phyloP scores from a whole-genome alignment of 2,329 filamentous ascomycete species.

The Diaporthe velutina region DNA sequence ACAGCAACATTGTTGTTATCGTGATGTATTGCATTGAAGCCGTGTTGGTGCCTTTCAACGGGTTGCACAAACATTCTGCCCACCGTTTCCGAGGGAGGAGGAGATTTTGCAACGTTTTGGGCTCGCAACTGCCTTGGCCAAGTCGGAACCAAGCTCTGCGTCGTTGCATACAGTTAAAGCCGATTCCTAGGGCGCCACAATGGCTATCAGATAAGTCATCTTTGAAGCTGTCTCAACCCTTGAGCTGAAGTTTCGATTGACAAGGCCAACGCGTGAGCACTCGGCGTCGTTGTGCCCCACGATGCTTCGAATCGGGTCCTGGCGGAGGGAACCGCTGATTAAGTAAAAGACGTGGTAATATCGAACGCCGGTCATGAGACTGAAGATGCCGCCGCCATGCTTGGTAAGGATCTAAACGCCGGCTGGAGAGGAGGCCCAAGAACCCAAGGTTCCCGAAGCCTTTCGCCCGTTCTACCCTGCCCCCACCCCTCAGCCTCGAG shows the following conservation, averaged over 20 bases:
- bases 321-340: slow-evolving; percentile 7
- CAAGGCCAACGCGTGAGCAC: not conserved
- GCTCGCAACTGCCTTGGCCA: not conserved
- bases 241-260: not conserved
- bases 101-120: not conserved
- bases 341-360: not conserved
- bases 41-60: not conserved
- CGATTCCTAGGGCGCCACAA: not conserved
- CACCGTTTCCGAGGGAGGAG: not conserved
- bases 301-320: not conserved
- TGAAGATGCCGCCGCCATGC: slow-evolving; percentile 27
- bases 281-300: not conserved
- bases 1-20: not conserved
- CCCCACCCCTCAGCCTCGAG: not conserved
- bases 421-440: slow-evolving; percentile 24
- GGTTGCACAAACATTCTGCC: not conserved
- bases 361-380: slow-evolving; percentile 18
- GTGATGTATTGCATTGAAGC: not conserved
- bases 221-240: not conserved
- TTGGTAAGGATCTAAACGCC: slow-evolving; percentile 34
- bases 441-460: not conserved
- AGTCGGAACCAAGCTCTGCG: not conserved
- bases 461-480: not conserved
- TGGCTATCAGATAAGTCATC: not conserved
- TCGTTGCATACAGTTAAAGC: not conserved